phyloP scores from a whole-genome alignment of 306 rosid species.

The Crotalaria pallida region DNA sequence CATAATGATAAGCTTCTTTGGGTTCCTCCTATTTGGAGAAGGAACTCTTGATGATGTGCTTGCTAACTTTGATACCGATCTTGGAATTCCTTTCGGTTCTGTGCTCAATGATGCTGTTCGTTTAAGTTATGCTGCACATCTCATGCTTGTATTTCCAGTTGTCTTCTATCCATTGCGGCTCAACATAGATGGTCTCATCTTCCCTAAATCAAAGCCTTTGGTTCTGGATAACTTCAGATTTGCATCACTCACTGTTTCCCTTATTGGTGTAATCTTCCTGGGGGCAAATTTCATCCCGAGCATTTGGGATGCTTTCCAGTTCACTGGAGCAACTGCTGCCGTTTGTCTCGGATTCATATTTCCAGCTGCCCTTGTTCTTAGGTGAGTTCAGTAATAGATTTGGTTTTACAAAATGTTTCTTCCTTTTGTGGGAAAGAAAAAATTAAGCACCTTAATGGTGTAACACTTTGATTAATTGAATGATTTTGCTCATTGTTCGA shows the following conservation, averaged over 20 bases:
- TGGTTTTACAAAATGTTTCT: neutral
- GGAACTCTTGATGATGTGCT: constrained; percentile 88
- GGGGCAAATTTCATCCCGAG: constrained; percentile 71
- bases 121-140: constrained; percentile 82
- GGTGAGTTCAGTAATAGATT: constrained; percentile 23
- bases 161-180: constrained; percentile 81
- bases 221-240: constrained; percentile 65
- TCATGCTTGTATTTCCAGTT: constrained; percentile 92
- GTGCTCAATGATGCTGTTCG: constrained; percentile 88
- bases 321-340: constrained; percentile 50
- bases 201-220: constrained; percentile 62
- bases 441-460: neutral
- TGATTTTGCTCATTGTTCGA: neutral
- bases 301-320: constrained; percentile 72
- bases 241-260: constrained; percentile 49
- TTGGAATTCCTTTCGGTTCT: constrained; percentile 73
- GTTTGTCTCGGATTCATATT: constrained; percentile 45
- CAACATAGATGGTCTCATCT: constrained; percentile 81
- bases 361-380: constrained; percentile 39
- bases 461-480: neutral
- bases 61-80: constrained; percentile 82
- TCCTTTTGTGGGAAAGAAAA: neutral
- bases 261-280: constrained; percentile 35
- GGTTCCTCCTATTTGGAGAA: constrained; percentile 80
- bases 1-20: constrained; percentile 78